phyloP scores from a whole-genome alignment of 2,329 filamentous ascomycete species.

The Xylaria sp. region DNA sequence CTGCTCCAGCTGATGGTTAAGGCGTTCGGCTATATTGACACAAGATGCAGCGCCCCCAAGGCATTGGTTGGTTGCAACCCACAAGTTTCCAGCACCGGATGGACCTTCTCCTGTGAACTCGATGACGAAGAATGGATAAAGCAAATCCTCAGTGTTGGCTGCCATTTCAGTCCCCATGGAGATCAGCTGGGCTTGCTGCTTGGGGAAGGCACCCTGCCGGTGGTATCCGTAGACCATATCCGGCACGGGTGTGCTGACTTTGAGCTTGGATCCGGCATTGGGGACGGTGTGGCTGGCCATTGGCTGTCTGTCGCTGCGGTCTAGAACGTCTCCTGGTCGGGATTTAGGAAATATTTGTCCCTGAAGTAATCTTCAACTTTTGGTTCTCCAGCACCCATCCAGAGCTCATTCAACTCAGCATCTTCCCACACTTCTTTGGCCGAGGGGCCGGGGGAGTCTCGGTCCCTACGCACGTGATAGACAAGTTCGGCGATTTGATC shows the following conservation, averaged over 20 bases:
- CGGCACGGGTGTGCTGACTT: constrained; percentile 27
- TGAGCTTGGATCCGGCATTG: constrained; percentile 20
- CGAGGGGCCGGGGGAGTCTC: constrained; percentile 25
- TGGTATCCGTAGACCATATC: constrained; percentile 31
- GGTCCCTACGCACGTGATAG: constrained; percentile 21
- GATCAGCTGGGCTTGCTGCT: constrained; percentile 26
- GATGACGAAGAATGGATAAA: constrained; percentile 36
- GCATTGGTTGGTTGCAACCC: constrained; percentile 42
- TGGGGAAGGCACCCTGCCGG: constrained; percentile 20
- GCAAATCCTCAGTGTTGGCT: constrained; percentile 4
- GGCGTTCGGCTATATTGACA: constrained; percentile 34
- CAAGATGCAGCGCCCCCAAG: constrained; percentile 37
- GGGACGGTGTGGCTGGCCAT: constrained; percentile 22
- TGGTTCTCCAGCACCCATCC: constrained; percentile 15
- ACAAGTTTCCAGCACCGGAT: constrained; percentile 31
- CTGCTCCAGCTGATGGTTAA: constrained; percentile 8
- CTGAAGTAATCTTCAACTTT: constrained; percentile 27
- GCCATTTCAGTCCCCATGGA: constrained; percentile 5
- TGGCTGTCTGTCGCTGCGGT: constrained; percentile 21
- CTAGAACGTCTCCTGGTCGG: constrained; percentile 10
- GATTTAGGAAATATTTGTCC: constrained; percentile 20
- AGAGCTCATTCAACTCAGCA: constrained; percentile 16
- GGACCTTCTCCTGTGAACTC: constrained; percentile 37
- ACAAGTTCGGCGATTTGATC: constrained; percentile 23
- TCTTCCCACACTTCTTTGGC: constrained; percentile 19